phyloP scores from a whole-genome alignment of 768 basidiomycete species.

The Pulveroboletus sp. region DNA sequence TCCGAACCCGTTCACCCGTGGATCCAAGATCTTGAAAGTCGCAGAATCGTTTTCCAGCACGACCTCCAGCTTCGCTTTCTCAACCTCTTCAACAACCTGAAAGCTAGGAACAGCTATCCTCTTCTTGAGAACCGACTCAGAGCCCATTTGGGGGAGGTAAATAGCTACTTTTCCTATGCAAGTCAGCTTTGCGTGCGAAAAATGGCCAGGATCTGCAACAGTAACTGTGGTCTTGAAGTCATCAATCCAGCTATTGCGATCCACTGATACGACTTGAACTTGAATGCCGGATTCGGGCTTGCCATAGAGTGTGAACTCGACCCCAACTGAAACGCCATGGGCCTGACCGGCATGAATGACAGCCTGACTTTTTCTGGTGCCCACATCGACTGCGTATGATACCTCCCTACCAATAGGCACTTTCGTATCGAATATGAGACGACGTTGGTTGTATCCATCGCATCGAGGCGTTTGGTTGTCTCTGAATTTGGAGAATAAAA shows the following conservation, averaged over 20 bases:
- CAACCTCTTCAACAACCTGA: not conserved
- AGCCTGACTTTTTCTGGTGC: no score
- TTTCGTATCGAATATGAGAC: conserved; percentile 23
- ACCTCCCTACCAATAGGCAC: conserved; percentile 5
- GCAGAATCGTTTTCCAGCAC: not conserved
- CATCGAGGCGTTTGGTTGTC: conserved; percentile 29
- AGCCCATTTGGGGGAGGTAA: no score
- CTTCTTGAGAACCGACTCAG: no score
- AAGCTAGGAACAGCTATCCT: no score
- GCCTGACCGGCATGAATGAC: conserved; percentile 22
- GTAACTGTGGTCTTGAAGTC: conserved; percentile 13
- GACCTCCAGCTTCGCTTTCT: conserved; percentile 2
- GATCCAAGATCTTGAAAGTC: conserved; percentile 3
- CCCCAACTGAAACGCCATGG: conserved; percentile 21
- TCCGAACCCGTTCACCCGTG: not conserved
- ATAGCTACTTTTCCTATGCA: not conserved
- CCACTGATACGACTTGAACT: not conserved
- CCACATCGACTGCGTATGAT: no score
- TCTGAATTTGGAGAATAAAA: not conserved
- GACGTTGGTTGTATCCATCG: conserved; percentile 19
- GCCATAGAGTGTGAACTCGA: conserved; percentile 19
- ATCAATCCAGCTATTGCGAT: conserved; percentile 1
- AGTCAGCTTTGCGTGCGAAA: conserved; percentile 2
- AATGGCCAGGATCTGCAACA: not conserved
- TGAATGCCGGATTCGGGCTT: not conserved